Conservation (phyloP, 768 basidiomycete species). For the Tubosaeta brunneosetosa region DNA sequence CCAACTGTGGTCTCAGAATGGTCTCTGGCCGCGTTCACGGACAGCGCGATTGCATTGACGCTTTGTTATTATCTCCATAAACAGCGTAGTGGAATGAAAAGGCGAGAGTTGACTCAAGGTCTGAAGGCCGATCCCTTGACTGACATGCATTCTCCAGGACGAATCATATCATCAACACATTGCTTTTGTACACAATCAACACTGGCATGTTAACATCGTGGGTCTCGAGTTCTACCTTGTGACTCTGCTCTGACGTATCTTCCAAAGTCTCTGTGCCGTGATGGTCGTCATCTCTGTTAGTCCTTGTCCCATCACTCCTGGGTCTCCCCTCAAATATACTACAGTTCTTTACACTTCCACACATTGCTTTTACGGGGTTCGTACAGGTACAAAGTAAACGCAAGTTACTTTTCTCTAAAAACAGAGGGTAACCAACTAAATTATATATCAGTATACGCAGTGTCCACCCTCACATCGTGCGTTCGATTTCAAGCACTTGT, state of each 20-base stretch:
- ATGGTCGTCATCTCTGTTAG: slow-evolving; percentile 7
- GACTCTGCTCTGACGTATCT: not conserved
- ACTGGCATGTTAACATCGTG: slow-evolving; percentile 14
- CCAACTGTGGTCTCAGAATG: slow-evolving; percentile 13
- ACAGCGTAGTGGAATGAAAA: slow-evolving; percentile 9
- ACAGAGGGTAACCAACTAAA: not conserved
- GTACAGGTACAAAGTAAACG: slow-evolving; percentile 15
- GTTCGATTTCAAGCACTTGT: not conserved
- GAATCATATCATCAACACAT: slow-evolving; percentile 11
- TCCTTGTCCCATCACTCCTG: not conserved
- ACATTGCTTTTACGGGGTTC: slow-evolving; percentile 7
- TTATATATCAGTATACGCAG: slow-evolving; percentile 10
- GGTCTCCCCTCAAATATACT: not conserved
- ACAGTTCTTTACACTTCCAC: slow-evolving; percentile 7
- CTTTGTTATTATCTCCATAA: slow-evolving; percentile 12
- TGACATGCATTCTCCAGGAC: slow-evolving; percentile 3
- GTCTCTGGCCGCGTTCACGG: slow-evolving; percentile 5
- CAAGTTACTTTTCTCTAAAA: not conserved
- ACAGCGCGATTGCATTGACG: slow-evolving; percentile 5
- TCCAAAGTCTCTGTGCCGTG: slow-evolving; percentile 7
- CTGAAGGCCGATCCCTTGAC: no score
- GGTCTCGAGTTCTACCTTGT: not conserved
- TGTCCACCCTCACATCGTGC: slow-evolving; percentile 17
- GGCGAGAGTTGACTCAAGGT: not conserved
- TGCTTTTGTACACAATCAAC: slow-evolving; percentile 18